Evolutionary conservation across 371 early-diverging fungal genomes (phyloP).

Genomic region (Chytridiales sp.): DNA sequence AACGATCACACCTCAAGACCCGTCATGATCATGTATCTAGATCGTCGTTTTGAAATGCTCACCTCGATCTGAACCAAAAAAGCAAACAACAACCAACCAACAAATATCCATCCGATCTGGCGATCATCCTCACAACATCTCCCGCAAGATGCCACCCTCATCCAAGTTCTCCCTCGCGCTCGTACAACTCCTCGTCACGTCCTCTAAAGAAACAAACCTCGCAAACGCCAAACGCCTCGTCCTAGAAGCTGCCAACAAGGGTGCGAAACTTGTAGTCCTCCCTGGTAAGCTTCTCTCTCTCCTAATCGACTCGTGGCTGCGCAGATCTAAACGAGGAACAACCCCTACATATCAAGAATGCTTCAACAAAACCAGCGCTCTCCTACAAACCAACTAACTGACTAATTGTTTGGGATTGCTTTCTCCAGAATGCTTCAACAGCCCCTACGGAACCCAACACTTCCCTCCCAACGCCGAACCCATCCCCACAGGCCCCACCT

Average conservation of each 20-base stretch:
- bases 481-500: slow-evolving; percentile 67
- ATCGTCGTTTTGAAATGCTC: too few species aligned
- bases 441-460: slow-evolving; percentile 87
- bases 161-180: slow-evolving; percentile 26
- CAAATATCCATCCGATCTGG: too few species aligned
- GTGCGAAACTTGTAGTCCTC: slow-evolving; percentile 83
- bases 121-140: too few species aligned
- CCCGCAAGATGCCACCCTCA: too few species aligned
- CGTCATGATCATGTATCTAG: too few species aligned
- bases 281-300: slow-evolving; percentile 53
- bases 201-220: slow-evolving; percentile 79
- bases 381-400: too few species aligned
- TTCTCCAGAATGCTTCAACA: slow-evolving; percentile 89
- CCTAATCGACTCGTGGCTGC: neutral
- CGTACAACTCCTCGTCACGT: slow-evolving; percentile 73
- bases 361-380: too few species aligned
- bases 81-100: too few species aligned
- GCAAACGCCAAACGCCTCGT: slow-evolving; percentile 70
- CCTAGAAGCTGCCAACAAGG: slow-evolving; percentile 76
- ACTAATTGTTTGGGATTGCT: too few species aligned
- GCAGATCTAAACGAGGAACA: neutral
- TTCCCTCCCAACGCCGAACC: slow-evolving; percentile 71
- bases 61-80: too few species aligned
- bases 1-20: too few species aligned
- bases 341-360: too few species aligned